Conservation (phyloP, 768 basidiomycete genomes). For the Mycena epipterygia region DNA sequence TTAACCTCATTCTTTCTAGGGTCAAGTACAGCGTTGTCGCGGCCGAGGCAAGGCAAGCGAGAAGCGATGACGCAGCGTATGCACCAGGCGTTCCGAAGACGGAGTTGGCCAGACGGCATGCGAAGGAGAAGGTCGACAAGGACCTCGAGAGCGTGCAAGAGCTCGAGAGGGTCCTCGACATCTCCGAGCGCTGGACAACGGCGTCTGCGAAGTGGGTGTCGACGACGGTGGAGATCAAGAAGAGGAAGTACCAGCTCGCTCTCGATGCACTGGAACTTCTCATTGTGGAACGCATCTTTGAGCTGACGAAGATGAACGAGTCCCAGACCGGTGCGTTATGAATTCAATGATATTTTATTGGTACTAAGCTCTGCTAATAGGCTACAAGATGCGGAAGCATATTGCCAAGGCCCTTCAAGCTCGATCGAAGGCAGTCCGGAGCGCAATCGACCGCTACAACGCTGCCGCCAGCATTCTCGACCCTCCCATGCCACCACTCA, state of each 20-base stretch:
- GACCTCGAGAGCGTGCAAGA: neutral
- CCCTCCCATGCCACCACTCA: constrained; percentile 15
- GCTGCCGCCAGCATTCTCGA: constrained; percentile 9
- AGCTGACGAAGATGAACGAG: neutral
- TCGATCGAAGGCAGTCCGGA: neutral
- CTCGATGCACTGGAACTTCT: too few relatives aligned
- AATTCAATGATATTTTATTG: neutral
- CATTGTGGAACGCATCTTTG: too few relatives aligned
- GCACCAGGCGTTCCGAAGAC: neutral
- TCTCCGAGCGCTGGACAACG: neutral
- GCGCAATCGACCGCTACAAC: neutral
- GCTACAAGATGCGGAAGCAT: neutral
- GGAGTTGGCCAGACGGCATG: neutral
- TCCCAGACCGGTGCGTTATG: neutral
- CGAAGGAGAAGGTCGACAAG: neutral
- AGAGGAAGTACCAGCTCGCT: neutral
- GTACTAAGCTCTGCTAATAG: neutral
- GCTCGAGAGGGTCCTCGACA: neutral
- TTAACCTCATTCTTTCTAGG: neutral
- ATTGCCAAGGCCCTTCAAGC: neutral
- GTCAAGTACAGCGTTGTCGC: neutral
- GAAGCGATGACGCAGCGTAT: neutral
- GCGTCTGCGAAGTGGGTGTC: neutral
- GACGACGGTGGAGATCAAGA: neutral
- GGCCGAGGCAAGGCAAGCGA: neutral